phyloP scores from a whole-genome alignment of 306 rosid genomes.

The Prunus campanulata region DNA sequence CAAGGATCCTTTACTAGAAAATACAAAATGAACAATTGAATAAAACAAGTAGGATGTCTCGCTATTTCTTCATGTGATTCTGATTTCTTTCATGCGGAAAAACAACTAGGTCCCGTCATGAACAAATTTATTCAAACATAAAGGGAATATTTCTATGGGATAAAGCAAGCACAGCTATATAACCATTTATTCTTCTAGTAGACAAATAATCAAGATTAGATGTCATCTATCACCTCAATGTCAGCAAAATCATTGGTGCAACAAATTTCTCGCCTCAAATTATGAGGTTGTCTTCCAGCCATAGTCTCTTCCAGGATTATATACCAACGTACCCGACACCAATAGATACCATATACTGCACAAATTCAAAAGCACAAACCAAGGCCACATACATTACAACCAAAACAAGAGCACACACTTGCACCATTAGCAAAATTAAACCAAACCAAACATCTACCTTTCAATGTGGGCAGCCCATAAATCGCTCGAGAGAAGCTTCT shows the following conservation, averaged over 20 bases:
- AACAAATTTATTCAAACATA: no score
- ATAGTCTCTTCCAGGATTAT: conserved; percentile 86
- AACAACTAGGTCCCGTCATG: no score
- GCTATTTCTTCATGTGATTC: no score
- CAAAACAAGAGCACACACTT: not conserved
- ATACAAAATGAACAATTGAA: not conserved
- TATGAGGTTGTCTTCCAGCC: conserved; percentile 85
- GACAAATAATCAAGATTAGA: conserved; percentile 20
- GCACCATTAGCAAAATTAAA: not conserved
- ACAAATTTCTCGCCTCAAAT: conserved; percentile 82
- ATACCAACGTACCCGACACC: conserved; percentile 81
- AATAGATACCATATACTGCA: conserved; percentile 67
- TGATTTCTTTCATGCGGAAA: no score
- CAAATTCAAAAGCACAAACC: conserved; percentile 12
- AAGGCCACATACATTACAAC: not conserved
- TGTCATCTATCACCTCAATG: conserved; percentile 58
- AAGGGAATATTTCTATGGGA: no score
- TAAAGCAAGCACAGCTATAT: not conserved
- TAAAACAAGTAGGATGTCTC: no score
- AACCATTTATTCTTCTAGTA: conserved; percentile 8
- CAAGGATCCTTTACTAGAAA: no score
- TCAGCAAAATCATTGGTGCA: conserved; percentile 73
- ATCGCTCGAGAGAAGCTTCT: conserved; percentile 80
- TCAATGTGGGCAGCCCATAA: conserved; percentile 83
- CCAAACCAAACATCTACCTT: conserved; percentile 25